Base-by-base conservation (phyloP, 2,329 filamentous ascomycete species). In the Leptographium wingfieldii region DNA sequence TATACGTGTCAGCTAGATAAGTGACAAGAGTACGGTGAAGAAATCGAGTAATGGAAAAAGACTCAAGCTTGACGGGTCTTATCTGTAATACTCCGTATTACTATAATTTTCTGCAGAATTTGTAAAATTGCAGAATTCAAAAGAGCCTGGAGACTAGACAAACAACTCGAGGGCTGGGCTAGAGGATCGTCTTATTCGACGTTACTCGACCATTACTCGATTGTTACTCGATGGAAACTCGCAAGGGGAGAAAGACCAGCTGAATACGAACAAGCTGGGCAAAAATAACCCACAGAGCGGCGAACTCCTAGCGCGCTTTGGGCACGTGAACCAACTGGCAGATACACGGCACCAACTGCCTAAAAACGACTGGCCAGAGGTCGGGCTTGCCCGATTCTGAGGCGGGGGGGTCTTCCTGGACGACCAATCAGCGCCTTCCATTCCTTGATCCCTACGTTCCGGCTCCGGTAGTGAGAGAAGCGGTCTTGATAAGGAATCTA, bases 181-280 rank as follows among this genome's bases (percentile, higher is more conserved):
- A 35, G 33, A 11, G 33, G 10, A 7, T n/a, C 46, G 19, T 22
- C 14, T 43, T 19, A 43, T 19, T 43, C 40, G 40, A 19, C 40
- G 14, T 65, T 65, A 62, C 65, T 63, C 72, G 71, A 12, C 14
- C 60, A 31, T 67, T 66, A 64, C 65, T 65, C 62, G 64, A 66
- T 73, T 55, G 66, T 76, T 76, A 76, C 73, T 76, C 74, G 74
- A 76, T 76, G 62, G 65, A 75, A 76, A 75, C 69, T 69, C 68
- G 27, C 29, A 63, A 46, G 19, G n/a, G n/a, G 7, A 46, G 43
- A 19, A 46, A 46, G 22, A 19, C 16, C 12, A 19, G 43, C 43
- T 46, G 43, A 46, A 46, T 46, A 46, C 43, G 43, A 46, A n/a
- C 43, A n/a, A 29, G 16, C 22, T 9, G 22, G 22, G 25, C 22